A percentile compares a stretch with the other conserved stretches of the same genome.
phyloP scores from a whole-genome alignment of 164 flowering plant species.

The Berberis thunbergii region DNA sequence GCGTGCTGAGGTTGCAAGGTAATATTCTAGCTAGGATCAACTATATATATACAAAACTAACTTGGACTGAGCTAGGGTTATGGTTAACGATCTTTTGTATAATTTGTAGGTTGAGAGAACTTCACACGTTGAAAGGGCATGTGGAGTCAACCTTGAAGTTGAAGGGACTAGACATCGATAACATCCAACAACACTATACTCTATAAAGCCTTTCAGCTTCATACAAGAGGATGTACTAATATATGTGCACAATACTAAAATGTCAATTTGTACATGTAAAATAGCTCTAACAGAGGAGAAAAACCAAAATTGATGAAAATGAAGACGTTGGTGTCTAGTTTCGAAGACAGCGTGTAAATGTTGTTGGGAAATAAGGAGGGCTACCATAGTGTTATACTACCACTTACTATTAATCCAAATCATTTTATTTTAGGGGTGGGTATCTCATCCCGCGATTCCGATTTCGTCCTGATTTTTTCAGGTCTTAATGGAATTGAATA shows the following conservation, averaged over 20 bases:
- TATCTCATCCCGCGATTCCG: too few relatives aligned
- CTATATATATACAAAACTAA: too few relatives aligned
- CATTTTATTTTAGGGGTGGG: background rate
- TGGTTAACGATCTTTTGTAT: background rate
- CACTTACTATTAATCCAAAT: background rate
- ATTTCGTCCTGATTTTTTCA: too few relatives aligned
- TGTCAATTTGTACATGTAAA: background rate
- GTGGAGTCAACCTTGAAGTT: constrained; percentile 20
- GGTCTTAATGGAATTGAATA: too few relatives aligned
- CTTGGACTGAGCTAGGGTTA: background rate
- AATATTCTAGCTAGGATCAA: background rate
- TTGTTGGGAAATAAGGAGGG: background rate
- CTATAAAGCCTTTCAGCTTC: constrained; percentile 6
- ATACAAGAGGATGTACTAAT: background rate
- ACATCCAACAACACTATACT: constrained; percentile 18
- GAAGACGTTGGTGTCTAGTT: background rate
- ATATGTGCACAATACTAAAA: too few relatives aligned
- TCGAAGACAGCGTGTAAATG: background rate
- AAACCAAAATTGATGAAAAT: background rate
- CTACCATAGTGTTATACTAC: background rate
- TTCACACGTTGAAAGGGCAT: constrained; percentile 23
- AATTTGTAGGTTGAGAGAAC: constrained; percentile 16
- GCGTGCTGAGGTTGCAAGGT: constrained; percentile 19
- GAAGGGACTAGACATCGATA: constrained; percentile 21
- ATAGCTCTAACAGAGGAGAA: background rate